phyloP scores from a whole-genome alignment of 352 stramenopile genomes.

The Phytophthora cactorum region DNA sequence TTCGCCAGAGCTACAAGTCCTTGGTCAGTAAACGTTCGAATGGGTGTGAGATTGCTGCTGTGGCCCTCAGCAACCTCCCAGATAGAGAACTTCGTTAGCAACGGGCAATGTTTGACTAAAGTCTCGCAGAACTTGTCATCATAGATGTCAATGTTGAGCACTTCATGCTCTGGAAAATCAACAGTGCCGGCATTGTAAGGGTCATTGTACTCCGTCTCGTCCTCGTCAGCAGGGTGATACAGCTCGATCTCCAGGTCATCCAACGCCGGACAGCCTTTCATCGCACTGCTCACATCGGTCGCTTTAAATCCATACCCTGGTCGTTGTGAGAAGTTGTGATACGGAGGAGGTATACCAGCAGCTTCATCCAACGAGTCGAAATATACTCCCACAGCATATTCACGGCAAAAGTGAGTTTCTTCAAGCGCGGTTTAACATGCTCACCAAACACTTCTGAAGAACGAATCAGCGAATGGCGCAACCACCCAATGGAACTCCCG shows the following conservation, averaged over 20 bases:
- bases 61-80: constrained; percentile 44
- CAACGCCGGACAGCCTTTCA: constrained; percentile 49
- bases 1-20: constrained; percentile 41
- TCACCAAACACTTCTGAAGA: constrained; percentile 48
- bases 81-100: constrained; percentile 35
- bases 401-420: constrained; percentile 35
- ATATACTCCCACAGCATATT: constrained; percentile 55
- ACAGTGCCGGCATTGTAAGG: constrained; percentile 9
- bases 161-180: constrained; percentile 33
- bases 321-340: constrained; percentile 5
- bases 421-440: constrained; percentile 40
- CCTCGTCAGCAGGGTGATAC: constrained; percentile 42
- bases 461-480: constrained; percentile 44
- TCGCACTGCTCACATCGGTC: constrained; percentile 30
- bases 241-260: constrained; percentile 40
- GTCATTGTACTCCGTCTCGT: constrained; percentile 14
- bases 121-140: constrained; percentile 44
- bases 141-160: constrained; percentile 46
- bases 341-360: constrained; percentile 4
- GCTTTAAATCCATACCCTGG: constrained; percentile 32
- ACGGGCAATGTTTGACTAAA: constrained; percentile 28
- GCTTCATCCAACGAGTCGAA: constrained; percentile 27
- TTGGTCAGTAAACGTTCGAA: constrained; percentile 44
- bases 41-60: constrained; percentile 36
- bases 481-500: constrained; percentile 50